Conservation (phyloP, 345 rosid species). For the Populus euphratica region DNA sequence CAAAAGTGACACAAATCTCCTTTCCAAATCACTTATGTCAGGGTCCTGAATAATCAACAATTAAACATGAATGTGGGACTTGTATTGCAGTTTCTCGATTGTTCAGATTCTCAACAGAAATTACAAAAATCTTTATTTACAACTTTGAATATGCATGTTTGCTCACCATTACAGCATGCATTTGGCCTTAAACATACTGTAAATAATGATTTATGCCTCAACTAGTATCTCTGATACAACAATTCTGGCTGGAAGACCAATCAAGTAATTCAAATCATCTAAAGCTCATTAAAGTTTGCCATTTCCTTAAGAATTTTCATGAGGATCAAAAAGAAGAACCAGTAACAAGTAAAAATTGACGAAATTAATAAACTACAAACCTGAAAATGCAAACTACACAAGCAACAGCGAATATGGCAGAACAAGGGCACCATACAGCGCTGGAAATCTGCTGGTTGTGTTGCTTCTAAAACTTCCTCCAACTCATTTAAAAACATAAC, state of each 20-base stretch:
- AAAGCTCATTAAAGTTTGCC: background rate
- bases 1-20: background rate
- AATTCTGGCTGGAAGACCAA: too few species aligned
- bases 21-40: background rate
- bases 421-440: conserved; percentile 85
- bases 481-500: conserved; percentile 81
- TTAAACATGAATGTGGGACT: background rate
- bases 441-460: conserved; percentile 79
- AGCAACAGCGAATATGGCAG: conserved; percentile 63
- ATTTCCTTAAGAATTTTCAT: background rate
- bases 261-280: background rate
- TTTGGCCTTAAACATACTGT: background rate
- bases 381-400: conserved; percentile 87
- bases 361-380: conserved; percentile 28
- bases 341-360: conserved; percentile 3
- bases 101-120: background rate
- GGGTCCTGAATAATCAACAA: background rate
- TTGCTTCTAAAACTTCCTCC: conserved; percentile 88
- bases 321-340: background rate
- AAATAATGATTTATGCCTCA: too few species aligned
- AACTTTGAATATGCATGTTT: background rate
- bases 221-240: too few species aligned
- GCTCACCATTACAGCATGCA: background rate
- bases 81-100: background rate
- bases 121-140: background rate